Evolutionary conservation across 2,329 filamentous ascomycete species (phyloP).

Genomic region (Colletotrichum truncatum): DNA sequence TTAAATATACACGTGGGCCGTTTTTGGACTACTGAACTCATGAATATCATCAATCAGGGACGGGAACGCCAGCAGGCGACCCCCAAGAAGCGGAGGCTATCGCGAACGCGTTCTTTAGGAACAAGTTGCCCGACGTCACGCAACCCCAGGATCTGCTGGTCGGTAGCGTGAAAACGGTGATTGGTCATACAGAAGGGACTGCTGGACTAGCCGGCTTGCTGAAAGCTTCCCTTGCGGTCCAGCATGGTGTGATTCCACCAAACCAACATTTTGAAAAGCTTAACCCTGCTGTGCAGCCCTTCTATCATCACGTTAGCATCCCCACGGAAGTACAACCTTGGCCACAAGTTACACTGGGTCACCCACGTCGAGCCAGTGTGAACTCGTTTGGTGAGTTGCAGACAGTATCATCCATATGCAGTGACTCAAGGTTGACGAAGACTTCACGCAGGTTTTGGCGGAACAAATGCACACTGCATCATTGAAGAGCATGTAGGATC

Average conservation of each 20-base stretch:
- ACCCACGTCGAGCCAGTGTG: conserved; percentile 3
- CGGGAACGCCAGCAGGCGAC: conserved; percentile 48
- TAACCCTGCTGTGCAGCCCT: conserved; percentile 38
- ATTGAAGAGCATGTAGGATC: background rate
- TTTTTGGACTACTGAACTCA: background rate
- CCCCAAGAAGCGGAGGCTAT: conserved; percentile 45
- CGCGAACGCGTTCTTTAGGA: background rate
- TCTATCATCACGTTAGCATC: conserved; percentile 29
- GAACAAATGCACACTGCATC: conserved; percentile 15
- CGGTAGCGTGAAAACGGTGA: conserved; percentile 38
- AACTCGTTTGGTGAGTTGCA: conserved; percentile 46
- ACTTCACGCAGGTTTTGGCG: background rate
- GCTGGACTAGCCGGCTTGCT: conserved; percentile 38
- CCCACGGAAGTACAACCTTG: conserved; percentile 25
- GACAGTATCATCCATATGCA: background rate
- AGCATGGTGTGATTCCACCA: conserved; percentile 35
- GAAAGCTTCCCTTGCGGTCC: conserved; percentile 34
- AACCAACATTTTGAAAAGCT: conserved; percentile 41
- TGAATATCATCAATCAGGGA: conserved; percentile 34
- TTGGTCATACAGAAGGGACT: conserved; percentile 38
- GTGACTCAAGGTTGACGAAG: background rate
- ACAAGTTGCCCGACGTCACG: background rate
- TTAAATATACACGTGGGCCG: conserved; percentile 12
- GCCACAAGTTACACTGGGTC: background rate
- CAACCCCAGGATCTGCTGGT: conserved; percentile 7